Evolutionary conservation across 2,329 filamentous ascomycete species (phyloP).

Genomic region (Nothopassalora personata): DNA sequence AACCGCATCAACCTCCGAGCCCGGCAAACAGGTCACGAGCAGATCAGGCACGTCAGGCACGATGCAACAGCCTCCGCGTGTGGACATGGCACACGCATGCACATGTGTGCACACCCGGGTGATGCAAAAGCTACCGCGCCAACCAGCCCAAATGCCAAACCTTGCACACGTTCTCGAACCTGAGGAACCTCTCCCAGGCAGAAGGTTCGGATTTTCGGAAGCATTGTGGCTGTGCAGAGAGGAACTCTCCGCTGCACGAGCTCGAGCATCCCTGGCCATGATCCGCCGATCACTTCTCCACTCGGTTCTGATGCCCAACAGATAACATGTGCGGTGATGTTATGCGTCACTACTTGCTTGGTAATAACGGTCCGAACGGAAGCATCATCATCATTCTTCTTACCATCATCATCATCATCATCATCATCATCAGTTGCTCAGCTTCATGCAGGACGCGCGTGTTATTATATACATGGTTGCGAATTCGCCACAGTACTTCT

Average conservation of each 20-base stretch:
- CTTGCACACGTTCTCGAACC: neutral
- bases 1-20: neutral
- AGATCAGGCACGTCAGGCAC: neutral
- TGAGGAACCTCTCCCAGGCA: neutral
- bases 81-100: neutral
- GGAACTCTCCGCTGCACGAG: neutral
- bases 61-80: neutral
- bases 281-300: neutral
- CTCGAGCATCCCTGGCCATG: neutral
- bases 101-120: neutral
- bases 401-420: too few relatives aligned
- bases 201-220: too few relatives aligned
- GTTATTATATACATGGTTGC: conserved; percentile 3
- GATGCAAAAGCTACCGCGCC: neutral
- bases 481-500: neutral
- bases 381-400: neutral
- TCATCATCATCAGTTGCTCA: neutral
- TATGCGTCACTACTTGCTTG: neutral
- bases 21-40: neutral
- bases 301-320: neutral
- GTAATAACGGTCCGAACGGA: neutral
- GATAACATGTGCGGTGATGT: neutral
- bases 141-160: neutral
- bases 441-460: conserved; percentile 9
- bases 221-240: conserved; percentile 1